Percentiles rank a stretch among this genome's conserved stretches.
Evolutionary conservation across 2,329 filamentous ascomycete genomes (phyloP).

Genomic region (Fusarium succisae): DNA sequence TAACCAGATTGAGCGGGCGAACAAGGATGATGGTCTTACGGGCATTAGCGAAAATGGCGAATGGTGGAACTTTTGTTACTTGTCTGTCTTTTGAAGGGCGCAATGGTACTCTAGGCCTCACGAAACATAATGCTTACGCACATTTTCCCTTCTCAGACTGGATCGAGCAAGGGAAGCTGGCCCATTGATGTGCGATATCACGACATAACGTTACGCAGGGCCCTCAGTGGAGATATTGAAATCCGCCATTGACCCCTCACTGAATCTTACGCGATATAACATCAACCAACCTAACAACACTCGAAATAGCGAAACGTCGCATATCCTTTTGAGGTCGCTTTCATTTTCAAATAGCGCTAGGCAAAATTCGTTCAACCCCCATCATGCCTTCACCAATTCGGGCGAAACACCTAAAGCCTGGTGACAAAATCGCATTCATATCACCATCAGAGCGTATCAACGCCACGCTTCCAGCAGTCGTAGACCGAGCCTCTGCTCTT

Average conservation of each 20-base stretch:
- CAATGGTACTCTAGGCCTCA: background rate
- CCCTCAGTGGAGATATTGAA: background rate
- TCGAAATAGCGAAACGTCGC: no score
- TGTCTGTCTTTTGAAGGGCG: background rate
- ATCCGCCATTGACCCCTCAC: constrained; percentile 1
- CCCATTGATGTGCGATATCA: no score
- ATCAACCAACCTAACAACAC: background rate
- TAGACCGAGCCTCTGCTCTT: constrained; percentile 44
- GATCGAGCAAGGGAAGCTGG: background rate
- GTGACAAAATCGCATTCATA: constrained; percentile 52
- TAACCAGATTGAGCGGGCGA: background rate
- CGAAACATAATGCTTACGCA: background rate
- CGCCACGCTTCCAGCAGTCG: constrained; percentile 38
- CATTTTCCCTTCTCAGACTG: background rate
- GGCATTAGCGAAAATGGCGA: background rate
- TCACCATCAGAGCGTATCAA: constrained; percentile 53
- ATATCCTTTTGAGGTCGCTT: rapidly evolving
- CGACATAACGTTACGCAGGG: constrained; percentile 3
- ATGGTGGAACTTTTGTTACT: constrained; percentile 5
- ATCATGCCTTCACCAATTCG: constrained; percentile 32
- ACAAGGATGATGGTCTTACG: background rate
- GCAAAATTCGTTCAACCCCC: rapidly evolving
- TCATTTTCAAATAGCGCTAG: rapidly evolving
- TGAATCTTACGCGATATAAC: no score
- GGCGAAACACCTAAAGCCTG: constrained; percentile 45